phyloP scores from a whole-genome alignment of 2,329 filamentous ascomycete species.

The Alternaria sp. region DNA sequence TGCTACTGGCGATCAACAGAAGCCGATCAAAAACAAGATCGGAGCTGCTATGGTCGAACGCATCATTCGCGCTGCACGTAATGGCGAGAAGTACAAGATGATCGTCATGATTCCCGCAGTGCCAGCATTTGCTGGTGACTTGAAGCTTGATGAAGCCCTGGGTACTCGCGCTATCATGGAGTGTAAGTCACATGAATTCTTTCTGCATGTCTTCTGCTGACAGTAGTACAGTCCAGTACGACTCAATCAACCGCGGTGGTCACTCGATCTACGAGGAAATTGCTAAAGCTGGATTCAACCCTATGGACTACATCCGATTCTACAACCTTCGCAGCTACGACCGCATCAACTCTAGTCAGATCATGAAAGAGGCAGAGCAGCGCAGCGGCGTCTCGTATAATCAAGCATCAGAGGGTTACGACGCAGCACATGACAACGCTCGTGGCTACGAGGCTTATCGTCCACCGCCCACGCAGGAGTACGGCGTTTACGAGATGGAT shows the following conservation, averaged over 20 bases:
- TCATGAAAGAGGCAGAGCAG: conserved; percentile 69
- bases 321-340: conserved; percentile 88
- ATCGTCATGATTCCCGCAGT: conserved; percentile 82
- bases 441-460: conserved; percentile 49
- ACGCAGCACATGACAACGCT: conserved; percentile 60
- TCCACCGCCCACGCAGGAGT: conserved; percentile 46
- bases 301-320: conserved; percentile 78
- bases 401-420: conserved; percentile 70
- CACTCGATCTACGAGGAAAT: conserved; percentile 80
- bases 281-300: conserved; percentile 71
- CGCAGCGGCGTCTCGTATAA: conserved; percentile 74
- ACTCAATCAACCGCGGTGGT: conserved; percentile 79
- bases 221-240: conserved; percentile 69
- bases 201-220: not conserved
- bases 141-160: conserved; percentile 75
- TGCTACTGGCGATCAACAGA: conserved; percentile 74
- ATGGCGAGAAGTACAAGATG: conserved; percentile 74
- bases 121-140: conserved; percentile 82
- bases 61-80: conserved; percentile 73
- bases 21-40: conserved; percentile 79
- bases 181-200: conserved; percentile 18
- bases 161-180: conserved; percentile 89
- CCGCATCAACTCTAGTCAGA: conserved; percentile 75
- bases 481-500: conserved; percentile 50
- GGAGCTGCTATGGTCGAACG: conserved; percentile 81